Base-by-base conservation (phyloP, 371 early-diverging fungal species). In the Capillidium rhysosporum region DNA sequence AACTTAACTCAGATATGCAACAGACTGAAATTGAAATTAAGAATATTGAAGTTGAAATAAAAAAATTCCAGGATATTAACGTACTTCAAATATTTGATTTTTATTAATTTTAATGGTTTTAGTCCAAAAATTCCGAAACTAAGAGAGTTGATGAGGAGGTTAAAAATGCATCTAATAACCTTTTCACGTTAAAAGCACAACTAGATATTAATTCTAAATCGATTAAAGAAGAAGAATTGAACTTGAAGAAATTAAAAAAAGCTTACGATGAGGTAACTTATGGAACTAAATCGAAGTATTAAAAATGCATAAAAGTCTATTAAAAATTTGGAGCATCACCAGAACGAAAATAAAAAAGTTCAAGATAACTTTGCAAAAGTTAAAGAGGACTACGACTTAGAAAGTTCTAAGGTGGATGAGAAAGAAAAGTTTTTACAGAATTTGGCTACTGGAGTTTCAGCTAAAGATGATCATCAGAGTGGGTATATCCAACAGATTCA, bases 401-500 rank as follows among this genome's bases (percentile, higher is more conserved):
- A 83, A 58, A 62, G 66, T 4, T 63, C 76, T 20, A 72, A 81
- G 40, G 73, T 87, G 39, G 70, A 77, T 24, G 76, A 72, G 59
- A 69, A 73, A 18, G 89, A 92, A 40, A 86, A 92, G 55, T 68
- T 97, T 30, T 63, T 94, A 10, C 89, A 91, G 59, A 85, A 92
- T 0, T 70, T 97, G 21, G 84, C 89, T 0, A 95, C 95, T 0
- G 98, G 98, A 30, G 67, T 95, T 18, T 73, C 94, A 1, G 80
- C 88, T 0, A 76, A 82, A 52, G 88, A 89, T 63, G 92, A 93
- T 2, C 81, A 84, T 52, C 91, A 93, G 56, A 86, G 80, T 59
- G 93, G 96, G 0, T 97, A 90, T 57, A 77, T 85, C 78, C 86
- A 92, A 59, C 94, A 93, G 60, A 63, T 97, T 8, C 84, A 85